A percentile compares a stretch with the other conserved stretches of the same genome.
These are phyloP conservation scores for Moringa oleifera DNA, from an alignment of 345 rosid species.

Conservation along the genomic window DNA sequence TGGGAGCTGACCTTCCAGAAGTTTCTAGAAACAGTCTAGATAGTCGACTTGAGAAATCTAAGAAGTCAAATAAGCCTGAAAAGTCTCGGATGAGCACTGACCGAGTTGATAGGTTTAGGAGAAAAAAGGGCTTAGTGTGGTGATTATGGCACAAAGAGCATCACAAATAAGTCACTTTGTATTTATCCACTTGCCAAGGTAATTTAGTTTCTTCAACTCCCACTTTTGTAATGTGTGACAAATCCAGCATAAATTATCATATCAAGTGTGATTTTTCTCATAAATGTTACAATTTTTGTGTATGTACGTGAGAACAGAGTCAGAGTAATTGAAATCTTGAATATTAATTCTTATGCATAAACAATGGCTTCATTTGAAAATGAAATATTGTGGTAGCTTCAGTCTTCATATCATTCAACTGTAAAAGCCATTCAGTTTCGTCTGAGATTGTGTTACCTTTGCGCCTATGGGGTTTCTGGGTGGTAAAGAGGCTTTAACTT, in stretches of 20 bases:
- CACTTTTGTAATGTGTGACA: constrained; percentile 16
- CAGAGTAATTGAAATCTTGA: constrained; percentile 13
- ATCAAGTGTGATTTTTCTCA: constrained; percentile 21
- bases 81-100: constrained; percentile 95
- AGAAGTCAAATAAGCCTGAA: constrained; percentile 77
- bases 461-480: no score
- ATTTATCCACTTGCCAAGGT: constrained; percentile 19
- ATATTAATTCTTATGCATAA: constrained; percentile 20
- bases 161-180: constrained; percentile 22
- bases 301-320: constrained; percentile 23
- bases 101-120: constrained; percentile 68
- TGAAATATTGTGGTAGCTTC: constrained; percentile 3
- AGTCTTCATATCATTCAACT: not conserved
- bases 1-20: constrained; percentile 66
- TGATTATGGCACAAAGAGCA: constrained; percentile 31
- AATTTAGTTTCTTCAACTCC: constrained; percentile 17
- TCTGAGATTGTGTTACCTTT: no score
- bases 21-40: constrained; percentile 94
- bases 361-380: constrained; percentile 1
- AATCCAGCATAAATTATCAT: constrained; percentile 18
- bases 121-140: constrained; percentile 72
- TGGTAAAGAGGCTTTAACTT: no score
- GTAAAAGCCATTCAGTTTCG: no score
- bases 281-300: constrained; percentile 25
- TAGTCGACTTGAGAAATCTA: constrained; percentile 87